These are phyloP conservation scores for Corynespora cassiicola DNA, from an alignment of 2,329 filamentous ascomycete species.

Conservation along the genomic window DNA sequence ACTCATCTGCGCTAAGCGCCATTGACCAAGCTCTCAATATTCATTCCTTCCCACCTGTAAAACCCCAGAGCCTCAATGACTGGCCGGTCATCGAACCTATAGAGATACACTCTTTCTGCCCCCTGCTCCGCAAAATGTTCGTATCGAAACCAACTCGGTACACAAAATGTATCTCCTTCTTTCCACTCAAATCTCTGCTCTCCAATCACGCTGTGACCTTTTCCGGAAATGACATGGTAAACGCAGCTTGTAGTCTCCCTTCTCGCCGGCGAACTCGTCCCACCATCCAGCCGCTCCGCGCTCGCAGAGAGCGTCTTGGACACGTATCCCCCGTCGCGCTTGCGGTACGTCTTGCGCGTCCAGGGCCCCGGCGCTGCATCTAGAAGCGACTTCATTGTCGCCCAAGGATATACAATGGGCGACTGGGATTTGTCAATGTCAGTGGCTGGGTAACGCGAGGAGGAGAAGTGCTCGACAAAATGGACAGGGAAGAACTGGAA, in stretches of 20 bases:
- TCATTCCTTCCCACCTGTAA: constrained; percentile 50
- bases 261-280: constrained; percentile 42
- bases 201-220: constrained; percentile 50
- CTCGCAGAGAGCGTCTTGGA: constrained; percentile 56
- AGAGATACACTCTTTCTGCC: constrained; percentile 54
- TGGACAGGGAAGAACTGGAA: constrained; percentile 60
- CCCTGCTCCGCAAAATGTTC: constrained; percentile 53
- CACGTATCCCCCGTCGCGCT: constrained; percentile 49
- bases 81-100: constrained; percentile 62
- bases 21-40: constrained; percentile 50
- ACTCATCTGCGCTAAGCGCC: too few species aligned
- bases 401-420: constrained; percentile 59
- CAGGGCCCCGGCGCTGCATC: constrained; percentile 42
- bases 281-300: constrained; percentile 53
- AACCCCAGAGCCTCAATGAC: constrained; percentile 61
- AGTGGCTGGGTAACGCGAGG: constrained; percentile 58
- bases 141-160: constrained; percentile 60
- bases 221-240: constrained; percentile 60
- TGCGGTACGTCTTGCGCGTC: constrained; percentile 41
- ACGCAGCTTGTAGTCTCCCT: constrained; percentile 61
- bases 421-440: constrained; percentile 50
- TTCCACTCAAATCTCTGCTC: constrained; percentile 52
- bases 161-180: constrained; percentile 61
- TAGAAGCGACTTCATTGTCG: constrained; percentile 51
- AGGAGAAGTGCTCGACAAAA: constrained; percentile 60